Conservation (phyloP, 2,329 filamentous ascomycete genomes). For the Monosporascus sp. region DNA sequence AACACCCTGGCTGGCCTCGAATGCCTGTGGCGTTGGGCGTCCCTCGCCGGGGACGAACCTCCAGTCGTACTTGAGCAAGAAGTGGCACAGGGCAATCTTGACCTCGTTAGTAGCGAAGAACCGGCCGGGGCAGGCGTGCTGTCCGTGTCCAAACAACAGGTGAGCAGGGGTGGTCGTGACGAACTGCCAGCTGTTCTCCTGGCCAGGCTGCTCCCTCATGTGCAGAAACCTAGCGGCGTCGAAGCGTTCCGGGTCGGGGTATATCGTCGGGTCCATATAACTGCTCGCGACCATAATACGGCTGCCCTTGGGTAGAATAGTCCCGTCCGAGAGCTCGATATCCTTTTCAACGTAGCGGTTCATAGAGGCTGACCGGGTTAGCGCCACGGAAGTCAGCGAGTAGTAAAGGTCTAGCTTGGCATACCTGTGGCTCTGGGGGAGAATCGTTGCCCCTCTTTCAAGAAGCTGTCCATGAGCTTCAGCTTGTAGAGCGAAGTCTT, state of each 20-base stretch:
- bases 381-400: not conserved
- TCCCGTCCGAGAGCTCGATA: constrained; percentile 23
- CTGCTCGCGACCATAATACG: constrained; percentile 24
- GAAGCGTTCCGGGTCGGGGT: constrained; percentile 23
- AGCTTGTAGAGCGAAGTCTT: constrained; percentile 29
- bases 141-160: constrained; percentile 35
- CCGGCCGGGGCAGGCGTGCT: constrained; percentile 30
- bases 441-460: constrained; percentile 33
- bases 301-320: constrained; percentile 19
- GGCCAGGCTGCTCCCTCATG: constrained; percentile 23
- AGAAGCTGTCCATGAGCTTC: constrained; percentile 34
- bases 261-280: constrained; percentile 22
- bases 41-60: constrained; percentile 21
- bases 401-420: constrained; percentile 1
- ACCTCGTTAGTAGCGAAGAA: constrained; percentile 32
- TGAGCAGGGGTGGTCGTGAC: constrained; percentile 29
- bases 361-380: constrained; percentile 20
- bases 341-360: constrained; percentile 24
- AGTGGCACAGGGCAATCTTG: constrained; percentile 24
- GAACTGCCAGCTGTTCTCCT: constrained; percentile 30
- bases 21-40: constrained; percentile 11
- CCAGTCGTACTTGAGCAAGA: constrained; percentile 30
- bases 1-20: constrained; percentile 15
- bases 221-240: constrained; percentile 25
- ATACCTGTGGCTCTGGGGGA: constrained; percentile 23